Conservation (phyloP, 75 land plant species). For the Selaginella moellendorffii region DNA sequence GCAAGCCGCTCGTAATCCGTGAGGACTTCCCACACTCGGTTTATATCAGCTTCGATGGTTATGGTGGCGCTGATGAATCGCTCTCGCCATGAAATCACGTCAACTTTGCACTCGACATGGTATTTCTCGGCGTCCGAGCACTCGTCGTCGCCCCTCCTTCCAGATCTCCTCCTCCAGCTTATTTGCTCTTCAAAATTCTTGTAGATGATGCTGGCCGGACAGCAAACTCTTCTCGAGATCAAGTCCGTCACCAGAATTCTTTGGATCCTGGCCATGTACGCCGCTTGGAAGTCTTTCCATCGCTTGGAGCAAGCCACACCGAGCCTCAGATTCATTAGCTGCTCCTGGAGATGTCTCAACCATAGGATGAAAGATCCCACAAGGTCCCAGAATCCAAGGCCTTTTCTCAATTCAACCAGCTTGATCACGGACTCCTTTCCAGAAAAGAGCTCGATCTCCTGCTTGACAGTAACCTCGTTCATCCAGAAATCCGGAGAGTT, state of each 20-base stretch:
- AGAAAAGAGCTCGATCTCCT: slow-evolving; percentile 86
- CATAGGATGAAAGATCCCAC: neutral
- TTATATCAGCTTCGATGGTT: slow-evolving; percentile 36
- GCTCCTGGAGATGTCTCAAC: neutral
- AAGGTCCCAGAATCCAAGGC: neutral
- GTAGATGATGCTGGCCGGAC: neutral
- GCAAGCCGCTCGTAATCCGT: slow-evolving; percentile 90
- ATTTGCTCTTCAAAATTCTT: neutral
- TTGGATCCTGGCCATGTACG: neutral
- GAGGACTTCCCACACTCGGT: slow-evolving; percentile 71
- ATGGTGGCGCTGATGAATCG: slow-evolving; percentile 46
- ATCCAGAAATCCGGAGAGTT: slow-evolving; percentile 59
- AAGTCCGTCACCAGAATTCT: neutral
- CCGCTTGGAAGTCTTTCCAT: neutral
- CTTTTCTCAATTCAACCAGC: slow-evolving; percentile 27
- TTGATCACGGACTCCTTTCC: slow-evolving; percentile 75
- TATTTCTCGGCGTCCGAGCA: neutral
- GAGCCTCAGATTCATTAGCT: neutral
- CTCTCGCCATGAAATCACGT: slow-evolving; percentile 86
- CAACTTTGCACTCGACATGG: slow-evolving; percentile 49
- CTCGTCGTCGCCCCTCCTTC: neutral
- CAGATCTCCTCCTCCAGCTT: neutral
- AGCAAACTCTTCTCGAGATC: neutral
- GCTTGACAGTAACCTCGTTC: slow-evolving; percentile 67
- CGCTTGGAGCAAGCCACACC: neutral